Base-by-base conservation (phyloP, 1,284 basidiomycete genomes). In the Gastroboletus turbinatus region DNA sequence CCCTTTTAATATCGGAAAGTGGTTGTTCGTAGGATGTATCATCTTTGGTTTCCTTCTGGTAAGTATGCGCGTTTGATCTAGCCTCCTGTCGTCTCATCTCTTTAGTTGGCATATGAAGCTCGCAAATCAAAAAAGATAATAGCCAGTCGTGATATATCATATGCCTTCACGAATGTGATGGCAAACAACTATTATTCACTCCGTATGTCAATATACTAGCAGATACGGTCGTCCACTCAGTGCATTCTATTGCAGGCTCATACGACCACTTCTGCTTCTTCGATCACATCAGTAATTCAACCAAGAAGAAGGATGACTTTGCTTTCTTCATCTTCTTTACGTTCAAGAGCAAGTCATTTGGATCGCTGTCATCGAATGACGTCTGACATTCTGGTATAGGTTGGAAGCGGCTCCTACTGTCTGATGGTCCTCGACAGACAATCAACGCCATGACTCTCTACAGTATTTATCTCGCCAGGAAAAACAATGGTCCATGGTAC, bases 251-350 rank as follows among this genome's bases (percentile, higher is more conserved):
- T 52, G 61, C 42, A 91, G 92, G 92, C 55, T 94, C 91, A 46
- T 99, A 98, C 73, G 89, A 97, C 72, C 92, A 97, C 73, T 98
- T 97, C 71, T 98, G 96, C 75, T 95, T 99, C 79, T 99, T 98
- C 73, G 88, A 90, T 64, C 94, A 97, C 66, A 98, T 99, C 75
- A 89, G 90, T 68, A 89, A 92, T 68, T 98, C 96, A 33, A 96
- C 94, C 32, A 98, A 97, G 82, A 88, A 87, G 65, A 95, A 90
- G 73, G 96, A 99, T 73, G 94, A 97, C 68, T 94, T 98, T 74
- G 94, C 96, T 47, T 98, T 99, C 82, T 99, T 98, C 75, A 86
- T 98, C 72, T 99, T 98, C 84, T 99, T 99, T 77, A 92, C 92
- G 1, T 99, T 99, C 84, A 99, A 99, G 79, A 94, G 94, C 92